Percentiles rank a stretch among this genome's conserved stretches.
These are phyloP conservation scores for Saccharomyces jurei DNA, from an alignment of 805 yeast genomes.

Conservation along the genomic window DNA sequence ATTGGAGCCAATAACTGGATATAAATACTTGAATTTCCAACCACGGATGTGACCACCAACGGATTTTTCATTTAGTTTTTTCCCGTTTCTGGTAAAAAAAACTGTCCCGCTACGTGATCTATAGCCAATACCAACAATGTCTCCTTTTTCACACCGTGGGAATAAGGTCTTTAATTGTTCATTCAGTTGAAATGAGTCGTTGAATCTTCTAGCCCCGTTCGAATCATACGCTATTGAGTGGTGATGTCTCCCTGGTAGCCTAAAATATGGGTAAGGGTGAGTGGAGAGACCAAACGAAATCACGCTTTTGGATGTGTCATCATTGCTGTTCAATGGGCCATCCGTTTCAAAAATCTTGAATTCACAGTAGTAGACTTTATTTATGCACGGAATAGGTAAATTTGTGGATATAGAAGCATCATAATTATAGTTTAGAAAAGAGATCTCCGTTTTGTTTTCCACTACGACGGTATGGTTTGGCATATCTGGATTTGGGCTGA, in stretches of 20 bases:
- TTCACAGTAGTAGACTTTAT: slow-evolving; percentile 85
- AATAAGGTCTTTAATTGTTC: slow-evolving; percentile 42
- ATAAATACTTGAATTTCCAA: slow-evolving; percentile 61
- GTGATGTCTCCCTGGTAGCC: slow-evolving; percentile 86
- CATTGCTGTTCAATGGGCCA: slow-evolving; percentile 34
- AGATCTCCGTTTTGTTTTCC: slow-evolving; percentile 54
- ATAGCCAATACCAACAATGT: slow-evolving; percentile 88
- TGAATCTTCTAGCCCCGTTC: slow-evolving; percentile 68
- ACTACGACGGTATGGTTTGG: slow-evolving; percentile 53
- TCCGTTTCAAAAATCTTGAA: slow-evolving; percentile 60
- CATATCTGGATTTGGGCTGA: slow-evolving; percentile 47
- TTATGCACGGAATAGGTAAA: slow-evolving; percentile 73
- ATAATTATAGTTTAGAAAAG: slow-evolving; percentile 46
- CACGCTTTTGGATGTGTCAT: slow-evolving; percentile 17
- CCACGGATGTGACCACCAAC: slow-evolving; percentile 73
- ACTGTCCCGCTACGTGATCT: slow-evolving; percentile 75
- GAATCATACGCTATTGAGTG: slow-evolving; percentile 86
- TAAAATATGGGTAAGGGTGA: slow-evolving; percentile 86
- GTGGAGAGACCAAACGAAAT: slow-evolving; percentile 76
- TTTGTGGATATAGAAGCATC: slow-evolving; percentile 71
- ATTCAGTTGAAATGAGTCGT: slow-evolving; percentile 58
- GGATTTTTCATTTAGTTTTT: slow-evolving; percentile 71
- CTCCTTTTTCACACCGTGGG: slow-evolving; percentile 68
- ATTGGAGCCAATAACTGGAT: slow-evolving; percentile 84
- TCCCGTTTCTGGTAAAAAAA: slow-evolving; percentile 92